phyloP scores from a whole-genome alignment of 192 early-diverging fungal genomes.

The Coemansia sp. region DNA sequence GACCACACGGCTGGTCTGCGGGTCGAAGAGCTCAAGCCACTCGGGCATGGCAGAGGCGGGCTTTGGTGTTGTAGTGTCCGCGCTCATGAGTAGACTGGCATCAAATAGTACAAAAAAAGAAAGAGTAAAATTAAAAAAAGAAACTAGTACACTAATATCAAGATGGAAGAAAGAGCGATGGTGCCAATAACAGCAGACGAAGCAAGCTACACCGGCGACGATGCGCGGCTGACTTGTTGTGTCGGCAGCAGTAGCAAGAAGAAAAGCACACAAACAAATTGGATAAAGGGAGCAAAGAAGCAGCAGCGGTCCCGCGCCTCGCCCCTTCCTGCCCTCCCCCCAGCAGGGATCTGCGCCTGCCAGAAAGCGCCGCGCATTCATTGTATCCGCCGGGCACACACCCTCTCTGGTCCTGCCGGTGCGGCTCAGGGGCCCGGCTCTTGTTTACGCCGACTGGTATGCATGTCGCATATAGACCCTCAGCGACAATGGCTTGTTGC shows the following conservation, averaged over 20 bases:
- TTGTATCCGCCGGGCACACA: neutral
- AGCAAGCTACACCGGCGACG: slow-evolving; percentile 7
- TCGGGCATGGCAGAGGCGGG: slow-evolving; percentile 22
- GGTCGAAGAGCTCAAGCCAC: slow-evolving; percentile 76
- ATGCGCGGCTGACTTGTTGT: slow-evolving; percentile 12
- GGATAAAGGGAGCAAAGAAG: slow-evolving; percentile 6
- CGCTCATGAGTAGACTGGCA: slow-evolving; percentile 24
- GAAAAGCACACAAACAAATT: neutral
- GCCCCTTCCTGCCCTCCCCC: neutral
- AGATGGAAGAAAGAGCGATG: neutral
- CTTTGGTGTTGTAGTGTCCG: slow-evolving; percentile 23
- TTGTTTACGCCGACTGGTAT: neutral
- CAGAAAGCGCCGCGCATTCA: slow-evolving; percentile 9
- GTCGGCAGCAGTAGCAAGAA: slow-evolving; percentile 7
- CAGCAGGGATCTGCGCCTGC: slow-evolving; percentile 10
- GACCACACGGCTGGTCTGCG: slow-evolving; percentile 65
- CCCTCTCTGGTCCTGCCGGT: neutral
- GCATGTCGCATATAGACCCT: neutral
- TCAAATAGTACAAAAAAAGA: slow-evolving; percentile 20
- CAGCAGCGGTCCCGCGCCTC: slow-evolving; percentile 8
- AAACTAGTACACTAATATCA: slow-evolving; percentile 12
- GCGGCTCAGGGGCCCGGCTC: neutral
- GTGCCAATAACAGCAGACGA: neutral
- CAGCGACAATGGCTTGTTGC: neutral
- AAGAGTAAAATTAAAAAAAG: slow-evolving; percentile 17